Conservation (phyloP, 139 green algal genomes). For the Chlorella sp. region DNA sequence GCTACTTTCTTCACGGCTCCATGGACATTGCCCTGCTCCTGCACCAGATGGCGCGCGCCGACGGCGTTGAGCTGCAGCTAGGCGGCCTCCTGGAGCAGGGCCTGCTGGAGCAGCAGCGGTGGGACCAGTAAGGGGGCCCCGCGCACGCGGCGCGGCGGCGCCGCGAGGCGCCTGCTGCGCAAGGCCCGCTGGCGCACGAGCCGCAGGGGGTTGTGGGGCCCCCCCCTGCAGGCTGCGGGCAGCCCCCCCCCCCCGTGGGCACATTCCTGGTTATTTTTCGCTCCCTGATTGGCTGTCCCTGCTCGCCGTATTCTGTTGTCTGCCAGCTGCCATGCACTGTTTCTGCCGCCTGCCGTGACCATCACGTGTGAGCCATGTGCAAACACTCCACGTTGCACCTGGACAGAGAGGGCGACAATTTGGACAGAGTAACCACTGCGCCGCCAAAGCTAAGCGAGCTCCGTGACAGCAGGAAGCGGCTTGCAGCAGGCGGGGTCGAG, state of each 20-base stretch:
- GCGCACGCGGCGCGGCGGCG: background rate
- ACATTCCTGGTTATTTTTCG: too few relatives aligned
- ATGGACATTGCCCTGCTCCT: constrained; percentile 60
- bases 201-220: background rate
- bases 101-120: background rate
- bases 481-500: background rate
- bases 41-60: constrained; percentile 39
- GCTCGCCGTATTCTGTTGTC: too few relatives aligned
- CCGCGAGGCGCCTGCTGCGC: background rate
- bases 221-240: background rate
- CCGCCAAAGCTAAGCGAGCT: background rate
- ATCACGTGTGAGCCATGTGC: too few relatives aligned
- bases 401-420: background rate
- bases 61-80: background rate
- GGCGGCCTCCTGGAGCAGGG: background rate
- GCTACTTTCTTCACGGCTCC: constrained; percentile 48
- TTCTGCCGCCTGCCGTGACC: too few relatives aligned
- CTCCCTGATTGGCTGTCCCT: too few relatives aligned
- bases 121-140: background rate
- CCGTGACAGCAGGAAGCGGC: background rate
- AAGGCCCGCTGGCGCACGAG: background rate
- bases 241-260: too few relatives aligned
- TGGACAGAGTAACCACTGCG: too few relatives aligned
- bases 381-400: background rate
- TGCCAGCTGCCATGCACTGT: too few relatives aligned